Conservation (phyloP, 345 rosid species). For the Pistacia vera region DNA sequence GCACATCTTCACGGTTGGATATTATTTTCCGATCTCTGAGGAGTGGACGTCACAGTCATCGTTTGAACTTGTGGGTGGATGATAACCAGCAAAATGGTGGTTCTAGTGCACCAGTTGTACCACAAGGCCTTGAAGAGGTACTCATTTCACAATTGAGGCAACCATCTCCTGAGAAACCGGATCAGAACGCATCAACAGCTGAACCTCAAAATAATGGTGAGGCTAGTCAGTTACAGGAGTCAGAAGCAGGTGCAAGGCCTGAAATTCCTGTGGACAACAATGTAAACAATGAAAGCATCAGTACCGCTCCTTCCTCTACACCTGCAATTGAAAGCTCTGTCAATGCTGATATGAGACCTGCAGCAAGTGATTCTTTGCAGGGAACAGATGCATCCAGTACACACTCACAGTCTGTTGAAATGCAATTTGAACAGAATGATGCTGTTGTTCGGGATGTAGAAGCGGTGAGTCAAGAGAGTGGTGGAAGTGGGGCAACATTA, state of each 20-base stretch:
- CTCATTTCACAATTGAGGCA: slow-evolving; percentile 87
- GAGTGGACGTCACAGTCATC: slow-evolving; percentile 85
- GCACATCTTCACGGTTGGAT: slow-evolving; percentile 62
- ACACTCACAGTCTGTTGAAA: slow-evolving; percentile 68
- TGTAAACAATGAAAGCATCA: slow-evolving; percentile 45
- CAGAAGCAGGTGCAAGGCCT: slow-evolving; percentile 43
- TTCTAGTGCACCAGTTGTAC: slow-evolving; percentile 68
- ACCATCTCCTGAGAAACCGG: slow-evolving; percentile 65
- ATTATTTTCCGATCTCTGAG: slow-evolving; percentile 84
- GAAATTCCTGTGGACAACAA: slow-evolving; percentile 53
- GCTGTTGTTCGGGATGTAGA: slow-evolving; percentile 79
- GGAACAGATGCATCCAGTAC: slow-evolving; percentile 36
- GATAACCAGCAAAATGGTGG: slow-evolving; percentile 79
- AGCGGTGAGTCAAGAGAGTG: slow-evolving; percentile 96
- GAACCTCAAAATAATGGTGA: slow-evolving; percentile 57
- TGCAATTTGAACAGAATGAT: slow-evolving; percentile 94
- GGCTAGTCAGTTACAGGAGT: slow-evolving; percentile 43
- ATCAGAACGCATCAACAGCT: slow-evolving; percentile 43
- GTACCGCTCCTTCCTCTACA: slow-evolving; percentile 42
- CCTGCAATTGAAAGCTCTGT: slow-evolving; percentile 45
- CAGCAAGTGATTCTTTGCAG: slow-evolving; percentile 46
- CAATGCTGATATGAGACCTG: slow-evolving; percentile 47
- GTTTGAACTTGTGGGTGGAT: slow-evolving; percentile 90
- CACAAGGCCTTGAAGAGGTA: slow-evolving; percentile 91
- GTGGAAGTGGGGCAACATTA: slow-evolving; percentile 94